phyloP scores from a whole-genome alignment of 2,329 filamentous ascomycete genomes.

The Clonostachys rhizophaga region DNA sequence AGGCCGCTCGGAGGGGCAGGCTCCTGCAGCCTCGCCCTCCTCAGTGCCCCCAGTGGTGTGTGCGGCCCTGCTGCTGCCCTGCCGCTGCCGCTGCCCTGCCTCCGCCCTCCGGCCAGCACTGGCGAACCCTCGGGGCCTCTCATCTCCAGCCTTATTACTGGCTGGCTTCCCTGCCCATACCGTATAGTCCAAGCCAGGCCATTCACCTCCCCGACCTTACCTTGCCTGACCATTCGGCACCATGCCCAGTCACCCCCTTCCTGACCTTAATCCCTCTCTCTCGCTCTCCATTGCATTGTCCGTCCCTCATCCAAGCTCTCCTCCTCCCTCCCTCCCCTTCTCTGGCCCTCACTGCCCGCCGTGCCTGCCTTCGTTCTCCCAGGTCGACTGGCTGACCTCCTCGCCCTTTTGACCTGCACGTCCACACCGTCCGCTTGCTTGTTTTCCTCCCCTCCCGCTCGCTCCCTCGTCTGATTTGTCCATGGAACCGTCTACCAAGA shows the following conservation, averaged over 20 bases:
- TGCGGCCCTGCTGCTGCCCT: no score
- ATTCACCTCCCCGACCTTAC: neutral
- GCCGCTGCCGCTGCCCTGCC: neutral
- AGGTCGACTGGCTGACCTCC: no score
- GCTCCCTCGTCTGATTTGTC: conserved; percentile 6
- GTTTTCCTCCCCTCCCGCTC: conserved; percentile 8
- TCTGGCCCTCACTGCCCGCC: neutral
- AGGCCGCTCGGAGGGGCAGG: no score
- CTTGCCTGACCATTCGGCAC: neutral
- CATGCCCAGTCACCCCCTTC: neutral
- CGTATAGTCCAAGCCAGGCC: no score
- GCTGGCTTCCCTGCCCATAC: no score
- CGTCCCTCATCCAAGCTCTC: neutral
- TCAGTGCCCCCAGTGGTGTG: no score
- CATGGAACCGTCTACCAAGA: conserved; percentile 37
- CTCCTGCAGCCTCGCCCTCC: no score
- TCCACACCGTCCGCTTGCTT: neutral
- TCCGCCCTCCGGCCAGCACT: conserved; percentile 1
- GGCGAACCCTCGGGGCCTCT: neutral
- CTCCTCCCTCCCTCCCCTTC: neutral
- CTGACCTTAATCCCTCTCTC: neutral
- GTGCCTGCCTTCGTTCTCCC: no score
- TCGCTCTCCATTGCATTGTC: neutral
- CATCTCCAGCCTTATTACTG: no score
- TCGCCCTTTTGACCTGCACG: neutral